These are phyloP conservation scores for Lolium rigidum DNA, from an alignment of 176 grass and related monocot genomes.

Conservation along the genomic window DNA sequence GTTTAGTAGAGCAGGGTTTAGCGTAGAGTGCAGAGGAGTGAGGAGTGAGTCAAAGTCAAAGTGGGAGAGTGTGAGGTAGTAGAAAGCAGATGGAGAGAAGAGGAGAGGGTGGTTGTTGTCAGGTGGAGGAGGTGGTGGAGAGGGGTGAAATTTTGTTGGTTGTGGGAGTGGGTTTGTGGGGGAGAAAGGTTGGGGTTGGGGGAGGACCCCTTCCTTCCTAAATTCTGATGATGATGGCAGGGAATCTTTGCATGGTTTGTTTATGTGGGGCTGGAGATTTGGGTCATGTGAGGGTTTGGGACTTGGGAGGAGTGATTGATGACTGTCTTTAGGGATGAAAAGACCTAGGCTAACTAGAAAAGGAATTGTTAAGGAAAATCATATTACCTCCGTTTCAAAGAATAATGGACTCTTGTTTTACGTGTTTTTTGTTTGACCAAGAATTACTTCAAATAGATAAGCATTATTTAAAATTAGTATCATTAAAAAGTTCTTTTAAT, in stretches of 20 bases:
- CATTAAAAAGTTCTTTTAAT: too few relatives aligned
- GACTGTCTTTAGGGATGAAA: neutral
- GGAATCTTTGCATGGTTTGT: conserved; percentile 56
- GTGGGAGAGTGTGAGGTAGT: conserved; percentile 34
- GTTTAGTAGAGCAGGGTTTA: conserved; percentile 66
- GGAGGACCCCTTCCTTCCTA: conserved; percentile 39
- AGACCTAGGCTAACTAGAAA: neutral
- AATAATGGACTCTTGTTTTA: too few relatives aligned
- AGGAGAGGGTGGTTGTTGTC: conserved; percentile 8
- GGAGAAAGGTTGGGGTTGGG: neutral
- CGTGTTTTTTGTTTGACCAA: too few relatives aligned
- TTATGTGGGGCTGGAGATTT: conserved; percentile 42
- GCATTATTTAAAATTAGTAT: too few relatives aligned
- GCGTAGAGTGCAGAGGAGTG: conserved; percentile 26
- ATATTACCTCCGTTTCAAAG: too few relatives aligned
- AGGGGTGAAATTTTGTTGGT: conserved; percentile 53
- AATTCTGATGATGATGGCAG: conserved; percentile 45
- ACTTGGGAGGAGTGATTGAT: conserved; percentile 19
- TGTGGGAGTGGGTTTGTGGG: conserved; percentile 37
- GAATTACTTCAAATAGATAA: too few relatives aligned
- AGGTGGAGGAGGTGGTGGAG: conserved; percentile 29
- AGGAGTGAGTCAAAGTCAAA: conserved; percentile 81
- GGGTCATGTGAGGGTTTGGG: conserved; percentile 28
- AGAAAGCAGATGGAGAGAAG: neutral
- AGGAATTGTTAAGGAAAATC: too few relatives aligned